Evolutionary conservation across 2,329 filamentous ascomycete genomes (phyloP).

Genomic region (Zymoseptoria ardabiliae): DNA sequence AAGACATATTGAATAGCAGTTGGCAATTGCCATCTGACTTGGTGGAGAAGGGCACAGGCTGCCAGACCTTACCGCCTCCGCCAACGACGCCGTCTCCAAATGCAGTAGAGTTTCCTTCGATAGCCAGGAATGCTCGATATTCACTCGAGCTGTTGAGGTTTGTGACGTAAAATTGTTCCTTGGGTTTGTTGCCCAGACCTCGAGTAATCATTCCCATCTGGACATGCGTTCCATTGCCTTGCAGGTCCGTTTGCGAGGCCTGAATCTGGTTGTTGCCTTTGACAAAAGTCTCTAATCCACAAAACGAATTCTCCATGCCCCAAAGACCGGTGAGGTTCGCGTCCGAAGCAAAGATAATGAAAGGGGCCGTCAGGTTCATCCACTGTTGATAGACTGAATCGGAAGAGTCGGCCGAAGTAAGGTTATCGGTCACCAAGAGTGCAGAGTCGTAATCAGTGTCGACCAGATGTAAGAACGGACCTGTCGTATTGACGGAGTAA

Average conservation of each 20-base stretch:
- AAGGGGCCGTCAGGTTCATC: conserved; percentile 54
- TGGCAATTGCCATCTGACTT: conserved; percentile 79
- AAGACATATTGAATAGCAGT: conserved; percentile 76
- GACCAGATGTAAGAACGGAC: conserved; percentile 63
- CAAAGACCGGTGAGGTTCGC: conserved; percentile 51
- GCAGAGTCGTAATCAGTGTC: conserved; percentile 77
- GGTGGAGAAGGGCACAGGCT: conserved; percentile 63
- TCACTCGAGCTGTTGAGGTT: conserved; percentile 63
- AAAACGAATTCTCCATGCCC: conserved; percentile 74
- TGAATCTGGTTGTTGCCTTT: conserved; percentile 55
- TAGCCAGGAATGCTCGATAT: conserved; percentile 68
- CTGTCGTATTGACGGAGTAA: conserved; percentile 54
- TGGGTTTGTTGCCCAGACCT: conserved; percentile 60
- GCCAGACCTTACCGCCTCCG: conserved; percentile 71
- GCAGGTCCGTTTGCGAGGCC: conserved; percentile 44
- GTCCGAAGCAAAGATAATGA: conserved; percentile 69
- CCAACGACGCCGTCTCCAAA: conserved; percentile 50
- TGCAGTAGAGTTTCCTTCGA: conserved; percentile 48
- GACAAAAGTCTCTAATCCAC: conserved; percentile 56
- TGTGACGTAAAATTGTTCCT: conserved; percentile 80
- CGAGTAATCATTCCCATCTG: conserved; percentile 60
- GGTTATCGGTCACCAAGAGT: conserved; percentile 68
- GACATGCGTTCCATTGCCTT: conserved; percentile 37
- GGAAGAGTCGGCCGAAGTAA: conserved; percentile 48
- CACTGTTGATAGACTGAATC: conserved; percentile 46